Evolutionary conservation across 495 filamentous ascomycete species (phyloP).

Genomic region (Talaromyces wortmannii): DNA sequence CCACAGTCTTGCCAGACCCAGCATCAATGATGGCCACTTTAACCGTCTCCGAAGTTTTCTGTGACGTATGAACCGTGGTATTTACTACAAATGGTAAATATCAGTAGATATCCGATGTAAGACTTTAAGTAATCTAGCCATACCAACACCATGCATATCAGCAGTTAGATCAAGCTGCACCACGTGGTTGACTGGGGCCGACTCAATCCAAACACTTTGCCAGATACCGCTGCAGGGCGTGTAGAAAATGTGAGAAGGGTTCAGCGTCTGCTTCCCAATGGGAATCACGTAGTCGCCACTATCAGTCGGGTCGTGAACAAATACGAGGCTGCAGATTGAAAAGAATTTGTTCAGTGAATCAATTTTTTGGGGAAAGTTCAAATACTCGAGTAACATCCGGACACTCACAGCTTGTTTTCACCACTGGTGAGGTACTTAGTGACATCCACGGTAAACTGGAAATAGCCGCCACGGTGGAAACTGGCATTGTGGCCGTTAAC

Average conservation of each 20-base stretch:
- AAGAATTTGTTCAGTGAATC: not conserved
- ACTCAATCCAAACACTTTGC: constrained; percentile 64
- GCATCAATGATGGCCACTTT: constrained; percentile 34
- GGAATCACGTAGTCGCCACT: constrained; percentile 45
- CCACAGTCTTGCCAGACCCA: constrained; percentile 25
- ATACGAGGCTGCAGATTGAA: constrained; percentile 41
- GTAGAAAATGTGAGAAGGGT: constrained; percentile 61
- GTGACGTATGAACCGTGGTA: constrained; percentile 37
- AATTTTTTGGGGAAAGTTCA: too few species aligned
- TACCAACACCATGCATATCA: constrained; percentile 54
- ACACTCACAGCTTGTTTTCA: constrained; percentile 46
- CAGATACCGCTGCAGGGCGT: constrained; percentile 64
- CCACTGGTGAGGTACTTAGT: constrained; percentile 39
- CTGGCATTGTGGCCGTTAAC: constrained; percentile 50
- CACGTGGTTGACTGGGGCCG: constrained; percentile 48
- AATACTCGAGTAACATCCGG: not conserved
- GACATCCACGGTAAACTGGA: constrained; percentile 52
- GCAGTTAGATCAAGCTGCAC: constrained; percentile 46
- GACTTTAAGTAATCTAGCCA: constrained; percentile 1
- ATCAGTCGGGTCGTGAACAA: constrained; percentile 61
- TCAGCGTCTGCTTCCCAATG: constrained; percentile 55
- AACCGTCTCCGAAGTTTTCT: constrained; percentile 21
- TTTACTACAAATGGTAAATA: constrained; percentile 31
- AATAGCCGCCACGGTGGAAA: constrained; percentile 56
- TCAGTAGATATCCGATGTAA: not conserved